phyloP scores from a whole-genome alignment of 257 asterid genomes.

The Craterostigma plantagineum region DNA sequence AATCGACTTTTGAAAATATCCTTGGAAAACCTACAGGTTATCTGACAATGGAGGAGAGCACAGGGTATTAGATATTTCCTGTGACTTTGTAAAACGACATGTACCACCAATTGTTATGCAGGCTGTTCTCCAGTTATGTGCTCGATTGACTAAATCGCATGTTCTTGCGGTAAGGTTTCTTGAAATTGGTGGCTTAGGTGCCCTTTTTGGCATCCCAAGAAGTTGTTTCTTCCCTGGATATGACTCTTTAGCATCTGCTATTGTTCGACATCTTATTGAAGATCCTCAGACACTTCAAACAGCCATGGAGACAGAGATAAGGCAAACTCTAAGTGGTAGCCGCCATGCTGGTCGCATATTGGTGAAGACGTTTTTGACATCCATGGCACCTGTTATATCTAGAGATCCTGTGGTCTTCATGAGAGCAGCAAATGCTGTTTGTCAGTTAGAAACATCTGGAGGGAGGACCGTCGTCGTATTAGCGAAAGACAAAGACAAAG shows the following conservation, averaged over 20 bases:
- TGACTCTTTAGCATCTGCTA: conserved; percentile 83
- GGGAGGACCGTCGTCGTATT: conserved; percentile 64
- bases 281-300: conserved; percentile 97
- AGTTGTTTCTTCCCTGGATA: conserved; percentile 85
- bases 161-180: conserved; percentile 63
- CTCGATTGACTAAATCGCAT: conserved; percentile 83
- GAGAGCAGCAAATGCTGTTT: conserved; percentile 69
- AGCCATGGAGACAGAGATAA: conserved; percentile 95
- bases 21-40: conserved; percentile 82
- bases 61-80: conserved; percentile 46
- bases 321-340: conserved; percentile 72
- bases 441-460: conserved; percentile 88
- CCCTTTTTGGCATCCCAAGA: conserved; percentile 83
- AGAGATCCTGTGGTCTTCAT: conserved; percentile 83
- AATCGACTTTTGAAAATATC: conserved; percentile 35
- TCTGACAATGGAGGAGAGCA: conserved; percentile 69
- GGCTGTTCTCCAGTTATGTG: conserved; percentile 87
- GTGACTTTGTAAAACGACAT: conserved; percentile 67
- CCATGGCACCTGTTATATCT: conserved; percentile 88
- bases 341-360: conserved; percentile 67
- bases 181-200: conserved; percentile 71
- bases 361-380: conserved; percentile 66
- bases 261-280: conserved; percentile 87
- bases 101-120: conserved; percentile 81
- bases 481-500: conserved; percentile 60